Evolutionary conservation across 129 eudicot genomes (phyloP), one percentile per base, ranked within the genome.

Genomic region (Escallonia herrerae): DNA sequence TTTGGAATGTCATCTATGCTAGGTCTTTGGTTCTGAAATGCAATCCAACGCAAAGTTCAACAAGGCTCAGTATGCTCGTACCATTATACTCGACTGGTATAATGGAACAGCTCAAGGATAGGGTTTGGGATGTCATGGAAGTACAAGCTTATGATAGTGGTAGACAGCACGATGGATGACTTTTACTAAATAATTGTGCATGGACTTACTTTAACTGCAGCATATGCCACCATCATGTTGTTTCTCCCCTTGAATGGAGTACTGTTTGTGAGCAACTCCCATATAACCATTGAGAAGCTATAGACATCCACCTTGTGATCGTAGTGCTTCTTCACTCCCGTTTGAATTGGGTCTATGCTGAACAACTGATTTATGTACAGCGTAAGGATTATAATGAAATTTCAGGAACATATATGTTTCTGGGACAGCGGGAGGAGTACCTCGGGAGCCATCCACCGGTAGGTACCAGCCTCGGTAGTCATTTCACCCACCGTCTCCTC

Each of bases 381-480:
- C 57, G 50, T 58, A 56, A 47, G 39, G 60, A 48, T 37, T 51
- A 47, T 52, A 6, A 5, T 5, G 39, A 4, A 47, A 4, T 5
- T 47, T 5, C 45, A 4, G 40, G 59, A 55, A 15, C 7, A 22
- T 5, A 37, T 44, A 42, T 39, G 10, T n/a, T 52, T 52, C 50
- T 50, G 57, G 9, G 15, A 22, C 33, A 22, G 33, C 13, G 33
- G 9, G 8, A 43, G 6, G 37, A 42, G 5, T 75, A 80, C 84
- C 84, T 80, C 84, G 49, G 84, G 84, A 11, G 85, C 85, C 85
- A 80, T 80, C 85, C 85, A 80, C 13, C 85, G 77, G 38, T 80
- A 76, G 2, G 85, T 75, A 37, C 85, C 85, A 38, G 78, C 85
- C 70, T 80, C 85, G 7, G 77, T 57, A 38, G 85, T 62, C 82